Percentiles rank a stretch among this genome's conserved stretches.
These are phyloP conservation scores for Hypholoma fasciculare DNA, from an alignment of 768 basidiomycete genomes.

Conservation along the genomic window DNA sequence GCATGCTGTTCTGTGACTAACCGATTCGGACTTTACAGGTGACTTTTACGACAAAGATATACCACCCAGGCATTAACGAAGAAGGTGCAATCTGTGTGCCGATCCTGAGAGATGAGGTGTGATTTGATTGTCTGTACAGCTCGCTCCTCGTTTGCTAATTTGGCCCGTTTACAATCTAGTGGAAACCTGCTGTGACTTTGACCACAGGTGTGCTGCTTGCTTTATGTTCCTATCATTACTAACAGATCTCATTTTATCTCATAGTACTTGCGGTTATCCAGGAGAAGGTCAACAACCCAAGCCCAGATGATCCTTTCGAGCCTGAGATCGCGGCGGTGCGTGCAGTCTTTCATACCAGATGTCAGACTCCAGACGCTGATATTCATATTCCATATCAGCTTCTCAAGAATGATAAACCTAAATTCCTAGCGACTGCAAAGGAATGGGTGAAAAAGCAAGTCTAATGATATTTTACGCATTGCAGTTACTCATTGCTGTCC, in stretches of 20 bases:
- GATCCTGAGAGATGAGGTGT: constrained; percentile 79
- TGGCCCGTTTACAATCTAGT: constrained; percentile 42
- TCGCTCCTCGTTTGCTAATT: constrained; percentile 8
- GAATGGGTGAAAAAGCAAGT: constrained; percentile 84
- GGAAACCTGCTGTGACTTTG: constrained; percentile 82
- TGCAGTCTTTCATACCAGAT: constrained; percentile 10
- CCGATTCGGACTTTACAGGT: constrained; percentile 48
- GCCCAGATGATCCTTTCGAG: constrained; percentile 86
- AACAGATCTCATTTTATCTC: constrained; percentile 6
- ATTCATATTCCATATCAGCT: constrained; percentile 38
- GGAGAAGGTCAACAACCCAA: constrained; percentile 87
- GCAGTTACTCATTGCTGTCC: background rate
- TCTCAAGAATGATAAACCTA: constrained; percentile 74
- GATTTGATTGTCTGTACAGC: constrained; percentile 21
- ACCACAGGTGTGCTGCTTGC: constrained; percentile 52
- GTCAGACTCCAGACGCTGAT: constrained; percentile 2
- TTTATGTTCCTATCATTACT: constrained; percentile 2
- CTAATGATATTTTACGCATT: background rate
- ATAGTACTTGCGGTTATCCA: constrained; percentile 75
- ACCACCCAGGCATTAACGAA: constrained; percentile 90
- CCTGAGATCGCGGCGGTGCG: constrained; percentile 83
- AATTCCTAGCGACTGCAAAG: constrained; percentile 75
- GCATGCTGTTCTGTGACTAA: background rate
- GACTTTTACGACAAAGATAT: constrained; percentile 82
- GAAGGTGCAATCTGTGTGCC: constrained; percentile 86